phyloP scores from a whole-genome alignment of 495 filamentous ascomycete species.

The Lepraria neglecta region DNA sequence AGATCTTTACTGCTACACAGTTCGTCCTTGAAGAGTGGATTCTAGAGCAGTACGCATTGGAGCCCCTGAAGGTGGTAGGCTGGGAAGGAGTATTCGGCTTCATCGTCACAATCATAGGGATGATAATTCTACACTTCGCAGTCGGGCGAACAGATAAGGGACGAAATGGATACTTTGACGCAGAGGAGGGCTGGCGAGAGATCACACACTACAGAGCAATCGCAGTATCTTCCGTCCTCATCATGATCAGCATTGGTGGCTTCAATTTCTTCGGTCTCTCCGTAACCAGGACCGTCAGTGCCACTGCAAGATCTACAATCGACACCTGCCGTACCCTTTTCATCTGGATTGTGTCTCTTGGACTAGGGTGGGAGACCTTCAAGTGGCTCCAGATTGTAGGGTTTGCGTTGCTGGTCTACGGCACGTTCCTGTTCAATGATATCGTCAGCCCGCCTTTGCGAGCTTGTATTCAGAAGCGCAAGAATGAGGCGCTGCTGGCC shows the following conservation, averaged over 20 bases:
- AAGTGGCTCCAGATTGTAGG: constrained; percentile 94
- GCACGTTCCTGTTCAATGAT: constrained; percentile 95
- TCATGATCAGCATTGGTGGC: constrained; percentile 95
- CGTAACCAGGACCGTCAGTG: constrained; percentile 80
- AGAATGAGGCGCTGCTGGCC: constrained; percentile 61
- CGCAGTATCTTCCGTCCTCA: constrained; percentile 67
- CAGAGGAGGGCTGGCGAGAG: constrained; percentile 73
- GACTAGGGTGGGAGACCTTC: constrained; percentile 93
- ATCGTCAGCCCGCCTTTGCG: constrained; percentile 73
- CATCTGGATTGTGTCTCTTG: constrained; percentile 94
- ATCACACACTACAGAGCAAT: constrained; percentile 64
- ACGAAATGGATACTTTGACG: constrained; percentile 79
- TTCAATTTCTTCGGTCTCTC: constrained; percentile 98
- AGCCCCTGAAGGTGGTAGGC: constrained; percentile 84
- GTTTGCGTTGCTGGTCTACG: constrained; percentile 86
- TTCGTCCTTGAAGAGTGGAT: constrained; percentile 96
- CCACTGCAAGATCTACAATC: constrained; percentile 88
- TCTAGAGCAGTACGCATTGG: constrained; percentile 79
- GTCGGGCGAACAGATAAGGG: constrained; percentile 71
- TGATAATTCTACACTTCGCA: constrained; percentile 69
- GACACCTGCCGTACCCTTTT: constrained; percentile 96
- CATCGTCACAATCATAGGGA: constrained; percentile 67
- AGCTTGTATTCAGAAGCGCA: constrained; percentile 45
- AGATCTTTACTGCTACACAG: constrained; percentile 94
- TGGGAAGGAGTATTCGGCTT: constrained; percentile 97